Evolutionary conservation across 805 yeast genomes (phyloP).

Genomic region (Teunomyces tritomae): DNA sequence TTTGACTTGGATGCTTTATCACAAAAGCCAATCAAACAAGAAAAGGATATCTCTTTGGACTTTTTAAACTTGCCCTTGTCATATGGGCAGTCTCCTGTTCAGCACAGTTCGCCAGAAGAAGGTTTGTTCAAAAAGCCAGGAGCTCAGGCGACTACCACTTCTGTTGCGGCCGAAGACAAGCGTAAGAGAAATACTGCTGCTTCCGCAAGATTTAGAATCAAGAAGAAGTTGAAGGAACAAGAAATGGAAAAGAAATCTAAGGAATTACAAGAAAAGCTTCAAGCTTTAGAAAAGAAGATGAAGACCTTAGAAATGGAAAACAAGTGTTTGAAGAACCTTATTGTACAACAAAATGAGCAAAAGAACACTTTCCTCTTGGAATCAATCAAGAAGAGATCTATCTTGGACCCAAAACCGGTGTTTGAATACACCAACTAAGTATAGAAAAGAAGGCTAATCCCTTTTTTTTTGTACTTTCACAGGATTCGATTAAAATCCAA

Average conservation of each 20-base stretch:
- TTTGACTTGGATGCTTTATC: conserved; percentile 37
- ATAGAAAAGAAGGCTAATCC: conserved; percentile 1
- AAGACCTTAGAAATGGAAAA: conserved; percentile 93
- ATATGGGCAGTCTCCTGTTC: neutral
- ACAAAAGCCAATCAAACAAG: conserved; percentile 9
- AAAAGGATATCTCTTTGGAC: conserved; percentile 8
- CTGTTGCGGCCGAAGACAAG: conserved; percentile 53
- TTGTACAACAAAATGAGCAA: conserved; percentile 66
- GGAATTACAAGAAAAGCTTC: conserved; percentile 68
- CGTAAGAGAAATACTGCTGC: conserved; percentile 91
- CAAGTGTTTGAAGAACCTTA: conserved; percentile 74
- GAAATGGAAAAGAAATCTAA: conserved; percentile 78
- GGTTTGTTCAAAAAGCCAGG: conserved; percentile 1
- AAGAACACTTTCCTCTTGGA: conserved; percentile 27
- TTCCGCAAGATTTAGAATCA: conserved; percentile 86
- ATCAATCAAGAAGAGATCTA: conserved; percentile 25
- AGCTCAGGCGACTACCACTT: neutral
- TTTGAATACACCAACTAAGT: conserved; percentile 34
- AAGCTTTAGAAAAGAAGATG: conserved; percentile 66
- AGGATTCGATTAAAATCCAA: conserved; percentile 33
- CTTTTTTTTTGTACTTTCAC: conserved; percentile 2
- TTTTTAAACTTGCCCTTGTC: conserved; percentile 6
- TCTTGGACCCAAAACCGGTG: conserved; percentile 18
- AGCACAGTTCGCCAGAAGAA: neutral
- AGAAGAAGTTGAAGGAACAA: conserved; percentile 89